A percentile compares a stretch with the other conserved stretches of the same genome.
Evolutionary conservation across 2,329 filamentous ascomycete species (phyloP).

Genomic region (Huntiella bhutanensis): DNA sequence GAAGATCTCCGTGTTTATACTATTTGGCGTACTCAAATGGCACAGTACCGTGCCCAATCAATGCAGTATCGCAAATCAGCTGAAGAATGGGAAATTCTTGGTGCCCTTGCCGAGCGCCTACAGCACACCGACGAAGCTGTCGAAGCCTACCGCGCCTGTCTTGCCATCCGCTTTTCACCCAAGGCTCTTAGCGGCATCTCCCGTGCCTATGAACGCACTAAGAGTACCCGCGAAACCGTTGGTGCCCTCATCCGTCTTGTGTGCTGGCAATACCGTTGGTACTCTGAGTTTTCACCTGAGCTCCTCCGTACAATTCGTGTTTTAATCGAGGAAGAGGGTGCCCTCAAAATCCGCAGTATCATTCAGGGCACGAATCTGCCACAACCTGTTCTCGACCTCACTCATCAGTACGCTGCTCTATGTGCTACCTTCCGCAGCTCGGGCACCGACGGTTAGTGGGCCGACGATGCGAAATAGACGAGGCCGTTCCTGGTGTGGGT

Average conservation of each 20-base stretch:
- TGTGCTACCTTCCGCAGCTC: constrained; percentile 92
- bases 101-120: constrained; percentile 75
- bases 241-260: constrained; percentile 77
- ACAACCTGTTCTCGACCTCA: constrained; percentile 81
- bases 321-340: constrained; percentile 91
- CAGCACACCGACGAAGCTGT: constrained; percentile 83
- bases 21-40: constrained; percentile 97
- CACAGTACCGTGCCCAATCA: constrained; percentile 81
- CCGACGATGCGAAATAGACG: too few relatives aligned
- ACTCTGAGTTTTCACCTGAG: constrained; percentile 93
- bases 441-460: constrained; percentile 58
- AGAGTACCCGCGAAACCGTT: constrained; percentile 64
- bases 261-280: constrained; percentile 98
- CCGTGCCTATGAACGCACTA: constrained; percentile 55
- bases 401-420: constrained; percentile 85
- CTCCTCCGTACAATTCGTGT: constrained; percentile 75
- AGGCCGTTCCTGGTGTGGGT: too few relatives aligned
- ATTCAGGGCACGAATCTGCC: constrained; percentile 90
- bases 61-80: constrained; percentile 93
- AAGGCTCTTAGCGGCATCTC: constrained; percentile 79
- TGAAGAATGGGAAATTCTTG: constrained; percentile 96
- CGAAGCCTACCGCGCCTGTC: constrained; percentile 79
- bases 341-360: constrained; percentile 91
- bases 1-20: constrained; percentile 96
- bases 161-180: constrained; percentile 76